These are phyloP conservation scores for Claviceps sp. DNA, from an alignment of 2,329 filamentous ascomycete species.

Conservation along the genomic window DNA sequence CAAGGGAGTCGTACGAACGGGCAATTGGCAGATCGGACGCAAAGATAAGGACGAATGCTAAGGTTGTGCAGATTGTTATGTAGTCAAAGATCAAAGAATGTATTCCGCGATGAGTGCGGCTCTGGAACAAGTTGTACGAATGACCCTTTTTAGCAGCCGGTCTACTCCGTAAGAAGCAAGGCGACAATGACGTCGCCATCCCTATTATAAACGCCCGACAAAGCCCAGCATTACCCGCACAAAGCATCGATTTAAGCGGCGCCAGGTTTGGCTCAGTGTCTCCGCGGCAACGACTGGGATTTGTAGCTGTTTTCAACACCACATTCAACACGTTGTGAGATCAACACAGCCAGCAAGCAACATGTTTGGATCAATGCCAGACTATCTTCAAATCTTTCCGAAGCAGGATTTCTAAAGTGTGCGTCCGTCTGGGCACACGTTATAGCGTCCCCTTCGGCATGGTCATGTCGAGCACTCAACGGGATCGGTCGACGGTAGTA, in stretches of 20 bases:
- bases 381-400: too few species aligned
- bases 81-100: too few species aligned
- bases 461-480: conserved; percentile 47
- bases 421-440: too few species aligned
- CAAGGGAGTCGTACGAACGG: background rate
- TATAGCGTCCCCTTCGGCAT: background rate
- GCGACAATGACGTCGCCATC: background rate
- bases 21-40: background rate
- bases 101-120: background rate
- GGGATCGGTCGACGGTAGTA: conserved; percentile 43
- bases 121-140: background rate
- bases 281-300: too few species aligned
- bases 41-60: background rate
- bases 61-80: background rate
- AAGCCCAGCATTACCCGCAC: too few species aligned
- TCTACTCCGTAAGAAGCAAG: background rate
- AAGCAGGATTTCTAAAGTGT: too few species aligned
- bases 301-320: too few species aligned
- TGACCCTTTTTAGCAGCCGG: background rate
- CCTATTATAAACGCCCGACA: background rate
- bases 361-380: too few species aligned
- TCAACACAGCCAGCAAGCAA: too few species aligned
- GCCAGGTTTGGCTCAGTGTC: too few species aligned
- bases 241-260: too few species aligned
- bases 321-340: too few species aligned